A percentile compares a stretch with the other conserved stretches of the same genome.
Conservation (phyloP, 257 asterid genomes). For the Jacaranda copaia region DNA sequence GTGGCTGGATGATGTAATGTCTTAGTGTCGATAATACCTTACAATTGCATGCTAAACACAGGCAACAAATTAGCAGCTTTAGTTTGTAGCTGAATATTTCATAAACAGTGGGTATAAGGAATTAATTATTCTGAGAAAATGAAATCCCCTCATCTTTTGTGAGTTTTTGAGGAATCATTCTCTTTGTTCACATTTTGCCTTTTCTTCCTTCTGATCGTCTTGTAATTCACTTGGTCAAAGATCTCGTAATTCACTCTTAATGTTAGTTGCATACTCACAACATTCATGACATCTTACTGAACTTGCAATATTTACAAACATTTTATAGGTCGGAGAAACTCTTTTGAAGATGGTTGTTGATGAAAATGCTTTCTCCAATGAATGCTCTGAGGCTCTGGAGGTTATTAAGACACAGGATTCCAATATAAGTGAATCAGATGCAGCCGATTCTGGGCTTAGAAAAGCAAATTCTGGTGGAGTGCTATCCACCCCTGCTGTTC, state of each 20-base stretch:
- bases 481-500: slow-evolving; percentile 83
- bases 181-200: slow-evolving; percentile 17
- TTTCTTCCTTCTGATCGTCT: neutral
- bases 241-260: neutral
- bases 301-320: slow-evolving; percentile 21
- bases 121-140: neutral
- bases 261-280: neutral
- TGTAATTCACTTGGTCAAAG: neutral
- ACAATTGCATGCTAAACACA: slow-evolving; percentile 7
- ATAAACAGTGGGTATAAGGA: neutral
- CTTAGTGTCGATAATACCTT: slow-evolving; percentile 12
- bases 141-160: neutral
- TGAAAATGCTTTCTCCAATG: slow-evolving; percentile 48
- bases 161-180: neutral
- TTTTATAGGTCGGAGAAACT: slow-evolving; percentile 91
- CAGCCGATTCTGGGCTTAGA: slow-evolving; percentile 42
- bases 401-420: slow-evolving; percentile 44
- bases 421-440: slow-evolving; percentile 41
- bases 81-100: neutral
- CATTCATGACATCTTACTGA: slow-evolving; percentile 27
- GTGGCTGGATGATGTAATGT: slow-evolving; percentile 11
- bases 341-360: slow-evolving; percentile 74
- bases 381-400: slow-evolving; percentile 45
- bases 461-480: slow-evolving; percentile 55
- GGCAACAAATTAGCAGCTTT: neutral